These are phyloP conservation scores for Eleusine indica DNA, from an alignment of 176 grass and related monocot genomes.

Conservation along the genomic window DNA sequence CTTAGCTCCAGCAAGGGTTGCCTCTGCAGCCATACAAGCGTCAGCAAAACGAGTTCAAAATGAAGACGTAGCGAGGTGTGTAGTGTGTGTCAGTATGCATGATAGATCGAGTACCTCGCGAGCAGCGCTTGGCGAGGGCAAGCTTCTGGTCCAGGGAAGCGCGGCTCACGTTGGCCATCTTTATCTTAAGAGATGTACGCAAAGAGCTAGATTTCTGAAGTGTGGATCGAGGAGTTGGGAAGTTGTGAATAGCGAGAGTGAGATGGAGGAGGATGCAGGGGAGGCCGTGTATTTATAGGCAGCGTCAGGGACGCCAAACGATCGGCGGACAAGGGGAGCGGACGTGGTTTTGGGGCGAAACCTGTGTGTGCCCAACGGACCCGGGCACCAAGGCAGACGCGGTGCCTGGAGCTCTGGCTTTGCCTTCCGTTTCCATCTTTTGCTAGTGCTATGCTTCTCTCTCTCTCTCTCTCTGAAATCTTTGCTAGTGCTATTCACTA, in stretches of 20 bases:
- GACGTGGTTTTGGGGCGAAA: slow-evolving; percentile 22
- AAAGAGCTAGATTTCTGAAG: no score
- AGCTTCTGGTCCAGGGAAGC: slow-evolving; percentile 72
- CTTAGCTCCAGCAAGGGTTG: slow-evolving; percentile 61
- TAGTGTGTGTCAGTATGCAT: no score
- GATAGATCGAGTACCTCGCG: slow-evolving; percentile 45
- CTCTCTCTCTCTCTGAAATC: no score
- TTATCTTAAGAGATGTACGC: neutral
- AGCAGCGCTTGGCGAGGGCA: slow-evolving; percentile 72
- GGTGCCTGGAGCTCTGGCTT: neutral
- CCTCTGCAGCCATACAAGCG: slow-evolving; percentile 48
- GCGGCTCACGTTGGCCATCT: slow-evolving; percentile 52
- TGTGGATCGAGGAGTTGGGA: neutral
- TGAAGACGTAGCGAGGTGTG: no score
- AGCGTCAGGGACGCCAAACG: neutral
- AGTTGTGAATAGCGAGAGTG: neutral
- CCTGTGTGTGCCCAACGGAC: neutral
- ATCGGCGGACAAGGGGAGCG: neutral
- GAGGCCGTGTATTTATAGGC: slow-evolving; percentile 29
- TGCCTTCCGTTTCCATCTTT: neutral
- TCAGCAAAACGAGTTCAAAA: neutral
- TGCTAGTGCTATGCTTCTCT: neutral
- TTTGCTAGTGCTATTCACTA: neutral
- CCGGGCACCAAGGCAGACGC: no score
- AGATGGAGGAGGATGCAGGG: neutral